Base-by-base conservation (phyloP, 192 early-diverging fungal genomes). In the Gonapodya prolifera region DNA sequence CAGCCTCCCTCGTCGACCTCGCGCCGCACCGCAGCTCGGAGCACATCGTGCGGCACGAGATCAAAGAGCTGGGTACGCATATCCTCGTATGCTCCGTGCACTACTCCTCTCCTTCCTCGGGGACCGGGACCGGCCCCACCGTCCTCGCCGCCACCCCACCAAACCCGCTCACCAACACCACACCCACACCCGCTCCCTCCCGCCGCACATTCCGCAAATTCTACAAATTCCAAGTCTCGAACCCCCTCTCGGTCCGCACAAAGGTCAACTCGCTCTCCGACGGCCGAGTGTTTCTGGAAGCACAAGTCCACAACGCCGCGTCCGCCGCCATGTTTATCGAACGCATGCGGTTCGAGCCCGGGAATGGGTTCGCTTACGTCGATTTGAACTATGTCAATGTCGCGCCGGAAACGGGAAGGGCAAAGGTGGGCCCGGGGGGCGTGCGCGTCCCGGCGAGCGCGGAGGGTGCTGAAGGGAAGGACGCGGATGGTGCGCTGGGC, bases 141-240 rank as follows among this genome's bases (percentile, higher is more conserved):
- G 30, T 69, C n/a, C n/a, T n/a, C n/a, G n/a, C n/a, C n/a, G n/a
- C n/a, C n/a, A n/a, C n/a, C n/a, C n/a, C n/a, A n/a, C n/a, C n/a
- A n/a, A n/a, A n/a, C n/a, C n/a, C n/a, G n/a, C 45, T 61, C 8
- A 16, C 45, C 23, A 16, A 8, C 45, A 16, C 45, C 45, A 8
- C 8, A 61, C 2, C 2, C 70, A 16, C 70, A 71, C 61, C 16
- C 69, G 76, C 0, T 1, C 33, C 87, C 32, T 90, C 92, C 70
- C 86, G 86, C 75, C 90, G 91, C 33, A 86, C 82, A 33, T 91
- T 98, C 81, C 88, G 94, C 70, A 95, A 94, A 80, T 94, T 95
- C 79, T 98, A 94, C 88, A 96, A 95, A 78, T 98, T 98, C 81
- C 94, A 97, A 85, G 97, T 96, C 18, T 81, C 93, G 69, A 98